phyloP scores from a whole-genome alignment of 805 yeast species.

The Zygosaccharomyces bailii region DNA sequence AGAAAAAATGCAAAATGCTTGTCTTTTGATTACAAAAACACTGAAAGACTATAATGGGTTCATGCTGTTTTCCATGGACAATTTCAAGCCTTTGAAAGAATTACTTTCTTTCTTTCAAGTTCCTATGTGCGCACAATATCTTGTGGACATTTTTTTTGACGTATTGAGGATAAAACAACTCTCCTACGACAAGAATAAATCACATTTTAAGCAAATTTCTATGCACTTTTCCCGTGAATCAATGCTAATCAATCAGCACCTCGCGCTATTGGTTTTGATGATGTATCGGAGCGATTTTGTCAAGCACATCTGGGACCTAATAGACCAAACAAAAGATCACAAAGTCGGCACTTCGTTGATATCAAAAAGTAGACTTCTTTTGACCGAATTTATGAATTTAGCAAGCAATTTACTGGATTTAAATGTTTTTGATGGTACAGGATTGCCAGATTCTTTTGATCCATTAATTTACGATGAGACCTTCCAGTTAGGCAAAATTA shows the following conservation, averaged over 20 bases:
- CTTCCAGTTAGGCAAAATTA: slow-evolving; percentile 47
- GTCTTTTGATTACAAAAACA: slow-evolving; percentile 55
- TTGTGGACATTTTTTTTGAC: slow-evolving; percentile 71
- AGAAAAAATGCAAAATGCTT: slow-evolving; percentile 56
- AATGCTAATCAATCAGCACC: slow-evolving; percentile 55
- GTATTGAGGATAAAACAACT: slow-evolving; percentile 57
- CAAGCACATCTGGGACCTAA: slow-evolving; percentile 39
- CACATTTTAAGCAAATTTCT: slow-evolving; percentile 21
- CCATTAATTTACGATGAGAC: slow-evolving; percentile 22
- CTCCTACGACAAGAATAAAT: slow-evolving; percentile 39
- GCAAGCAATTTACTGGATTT: slow-evolving; percentile 54
- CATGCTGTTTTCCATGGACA: slow-evolving; percentile 55
- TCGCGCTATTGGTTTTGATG: slow-evolving; percentile 55
- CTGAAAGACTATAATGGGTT: slow-evolving; percentile 78
- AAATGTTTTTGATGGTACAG: slow-evolving; percentile 12
- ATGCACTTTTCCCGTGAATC: slow-evolving; percentile 42
- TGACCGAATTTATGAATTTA: slow-evolving; percentile 58
- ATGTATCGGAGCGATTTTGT: slow-evolving; percentile 56
- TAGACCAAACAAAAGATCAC: slow-evolving; percentile 18
- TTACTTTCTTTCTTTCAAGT: slow-evolving; percentile 64
- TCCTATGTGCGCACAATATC: slow-evolving; percentile 51
- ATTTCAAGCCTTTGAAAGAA: slow-evolving; percentile 53
- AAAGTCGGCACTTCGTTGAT: slow-evolving; percentile 44
- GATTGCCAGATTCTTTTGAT: slow-evolving; percentile 1
- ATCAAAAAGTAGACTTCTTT: slow-evolving; percentile 59